Conservation (phyloP, 345 rosid genomes). For the Barbarea vulgaris region DNA sequence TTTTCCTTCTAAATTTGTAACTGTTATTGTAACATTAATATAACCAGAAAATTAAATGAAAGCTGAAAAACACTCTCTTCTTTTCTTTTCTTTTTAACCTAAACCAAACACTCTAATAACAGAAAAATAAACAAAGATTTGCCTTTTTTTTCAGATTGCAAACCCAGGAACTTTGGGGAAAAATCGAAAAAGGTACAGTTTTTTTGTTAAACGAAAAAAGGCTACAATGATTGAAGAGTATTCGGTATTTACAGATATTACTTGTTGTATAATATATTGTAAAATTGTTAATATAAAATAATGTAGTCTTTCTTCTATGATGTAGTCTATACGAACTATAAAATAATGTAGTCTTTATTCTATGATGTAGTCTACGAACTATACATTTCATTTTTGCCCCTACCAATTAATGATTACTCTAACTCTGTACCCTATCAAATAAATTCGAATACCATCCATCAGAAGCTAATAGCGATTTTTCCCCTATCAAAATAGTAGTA, state of each 20-base stretch:
- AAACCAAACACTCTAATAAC: neutral
- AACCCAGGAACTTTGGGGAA: neutral
- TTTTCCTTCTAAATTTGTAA: too few relatives aligned
- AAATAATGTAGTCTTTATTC: neutral
- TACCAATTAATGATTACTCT: conserved; percentile 24
- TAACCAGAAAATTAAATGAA: too few relatives aligned
- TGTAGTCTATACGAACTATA: neutral
- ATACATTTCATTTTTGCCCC: neutral
- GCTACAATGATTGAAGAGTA: conserved; percentile 31
- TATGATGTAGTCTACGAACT: neutral
- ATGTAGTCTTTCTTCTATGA: neutral
- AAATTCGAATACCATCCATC: conserved; percentile 22
- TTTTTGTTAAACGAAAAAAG: neutral
- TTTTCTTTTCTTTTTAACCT: too few relatives aligned
- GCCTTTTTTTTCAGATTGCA: neutral
- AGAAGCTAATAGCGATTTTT: neutral
- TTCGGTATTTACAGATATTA: conserved; percentile 32
- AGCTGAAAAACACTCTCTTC: too few relatives aligned
- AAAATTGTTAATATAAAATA: neutral
- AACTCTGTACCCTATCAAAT: conserved; percentile 31
- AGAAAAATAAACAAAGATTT: neutral
- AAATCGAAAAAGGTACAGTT: conserved; percentile 2
- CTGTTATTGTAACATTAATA: too few relatives aligned
- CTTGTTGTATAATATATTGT: neutral
- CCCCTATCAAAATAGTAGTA: conserved; percentile 5